Conservation (phyloP, 73 alveolate genomes). For the Uronychia setigera region DNA sequence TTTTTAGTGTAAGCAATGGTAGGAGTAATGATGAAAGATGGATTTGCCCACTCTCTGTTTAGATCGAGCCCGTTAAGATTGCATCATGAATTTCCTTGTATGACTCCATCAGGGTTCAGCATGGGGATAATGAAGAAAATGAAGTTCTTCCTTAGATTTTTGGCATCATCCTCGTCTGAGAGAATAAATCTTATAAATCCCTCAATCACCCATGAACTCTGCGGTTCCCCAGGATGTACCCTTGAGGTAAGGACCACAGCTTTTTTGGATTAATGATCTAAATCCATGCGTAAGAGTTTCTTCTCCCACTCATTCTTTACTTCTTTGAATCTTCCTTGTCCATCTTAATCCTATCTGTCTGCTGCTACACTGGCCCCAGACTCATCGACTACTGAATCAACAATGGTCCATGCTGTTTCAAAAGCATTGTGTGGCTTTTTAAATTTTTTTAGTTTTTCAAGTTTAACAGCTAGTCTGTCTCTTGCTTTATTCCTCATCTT, state of each 20-base stretch:
- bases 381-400: background rate
- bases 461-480: background rate
- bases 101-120: slow-evolving; percentile 92
- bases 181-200: slow-evolving; percentile 87
- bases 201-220: slow-evolving; percentile 79
- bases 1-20: slow-evolving; percentile 73
- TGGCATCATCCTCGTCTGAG: slow-evolving; percentile 78
- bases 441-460: background rate
- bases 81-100: slow-evolving; percentile 89
- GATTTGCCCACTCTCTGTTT: slow-evolving; percentile 92
- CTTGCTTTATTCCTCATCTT: background rate
- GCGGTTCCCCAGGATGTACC: slow-evolving; percentile 95
- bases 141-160: slow-evolving; percentile 75
- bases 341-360: too few relatives aligned
- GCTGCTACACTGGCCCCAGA: background rate
- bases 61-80: slow-evolving; percentile 89
- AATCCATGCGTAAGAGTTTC: background rate
- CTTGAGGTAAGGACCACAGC: slow-evolving; percentile 71
- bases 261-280: background rate
- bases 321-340: too few relatives aligned
- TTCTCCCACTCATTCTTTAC: background rate
- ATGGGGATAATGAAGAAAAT: slow-evolving; percentile 90
- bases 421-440: background rate
- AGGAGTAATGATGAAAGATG: slow-evolving; percentile 86
- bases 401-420: background rate